These are phyloP conservation scores for Pinguiococcus pyrenoidosus DNA, from an alignment of 108 stramenopile genomes.

Conservation along the genomic window DNA sequence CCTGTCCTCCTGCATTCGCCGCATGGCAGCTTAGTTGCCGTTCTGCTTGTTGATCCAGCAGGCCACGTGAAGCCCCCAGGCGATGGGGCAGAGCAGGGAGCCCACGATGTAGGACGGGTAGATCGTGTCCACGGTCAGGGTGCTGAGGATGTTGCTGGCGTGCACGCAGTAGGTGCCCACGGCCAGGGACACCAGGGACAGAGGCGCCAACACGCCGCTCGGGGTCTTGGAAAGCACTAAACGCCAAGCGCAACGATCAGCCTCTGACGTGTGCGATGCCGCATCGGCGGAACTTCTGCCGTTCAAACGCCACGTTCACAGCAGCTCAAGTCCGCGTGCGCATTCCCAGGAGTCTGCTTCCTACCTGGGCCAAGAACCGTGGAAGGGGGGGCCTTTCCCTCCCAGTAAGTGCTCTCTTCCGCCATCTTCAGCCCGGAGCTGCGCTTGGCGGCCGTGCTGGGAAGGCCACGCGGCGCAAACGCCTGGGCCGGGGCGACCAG, in stretches of 20 bases:
- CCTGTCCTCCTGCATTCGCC: too few species aligned
- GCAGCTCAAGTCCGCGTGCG: too few species aligned
- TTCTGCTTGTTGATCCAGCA: conserved; percentile 44
- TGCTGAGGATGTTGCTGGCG: conserved; percentile 32
- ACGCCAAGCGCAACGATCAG: too few species aligned
- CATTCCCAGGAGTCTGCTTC: too few species aligned
- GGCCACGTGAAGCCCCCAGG: conserved; percentile 38
- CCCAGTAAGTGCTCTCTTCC: conserved; percentile 32
- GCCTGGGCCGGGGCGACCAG: too few species aligned
- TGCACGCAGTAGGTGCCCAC: conserved; percentile 37
- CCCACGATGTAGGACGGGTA: conserved; percentile 26
- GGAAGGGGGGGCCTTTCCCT: conserved; percentile 34
- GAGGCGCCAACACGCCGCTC: conserved; percentile 19
- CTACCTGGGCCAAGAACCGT: conserved; percentile 31
- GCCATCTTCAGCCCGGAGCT: conserved; percentile 2
- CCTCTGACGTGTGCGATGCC: too few species aligned
- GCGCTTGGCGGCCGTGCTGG: too few species aligned
- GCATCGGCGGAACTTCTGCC: too few species aligned
- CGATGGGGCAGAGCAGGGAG: conserved; percentile 25
- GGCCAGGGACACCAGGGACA: conserved; percentile 21
- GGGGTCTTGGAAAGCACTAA: conserved; percentile 20
- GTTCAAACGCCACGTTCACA: too few species aligned
- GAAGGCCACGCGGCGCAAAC: too few species aligned
- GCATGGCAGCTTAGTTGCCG: conserved; percentile 15
- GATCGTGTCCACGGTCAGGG: conserved; percentile 21